Conservation (phyloP, 1,139 yeast genomes). For the Pichia inconspicua region DNA sequence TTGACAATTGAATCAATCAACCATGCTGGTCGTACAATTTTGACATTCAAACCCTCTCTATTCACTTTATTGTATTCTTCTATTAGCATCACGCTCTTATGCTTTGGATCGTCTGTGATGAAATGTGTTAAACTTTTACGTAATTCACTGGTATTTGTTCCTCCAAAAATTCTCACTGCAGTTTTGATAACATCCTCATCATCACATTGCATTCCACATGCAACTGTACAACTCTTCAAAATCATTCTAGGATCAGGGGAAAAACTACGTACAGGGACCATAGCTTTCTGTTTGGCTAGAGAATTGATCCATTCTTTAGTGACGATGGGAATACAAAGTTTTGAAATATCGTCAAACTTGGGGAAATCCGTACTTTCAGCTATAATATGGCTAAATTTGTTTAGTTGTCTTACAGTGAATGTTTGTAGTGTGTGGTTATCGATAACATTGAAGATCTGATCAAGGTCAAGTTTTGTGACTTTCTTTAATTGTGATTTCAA, state of each 20-base stretch:
- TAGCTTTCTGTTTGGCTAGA: slow-evolving; percentile 37
- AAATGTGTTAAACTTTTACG: slow-evolving; percentile 74
- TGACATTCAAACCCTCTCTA: slow-evolving; percentile 34
- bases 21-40: slow-evolving; percentile 73
- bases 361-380: slow-evolving; percentile 48
- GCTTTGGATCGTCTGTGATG: slow-evolving; percentile 47
- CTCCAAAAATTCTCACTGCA: slow-evolving; percentile 69
- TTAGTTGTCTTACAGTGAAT: slow-evolving; percentile 17
- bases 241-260: slow-evolving; percentile 67
- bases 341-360: slow-evolving; percentile 41
- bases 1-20: slow-evolving; percentile 51
- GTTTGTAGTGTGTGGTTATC: slow-evolving; percentile 13
- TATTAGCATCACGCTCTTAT: slow-evolving; percentile 35
- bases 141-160: slow-evolving; percentile 55
- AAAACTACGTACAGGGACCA: slow-evolving; percentile 44
- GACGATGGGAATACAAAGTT: slow-evolving; percentile 62
- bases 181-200: slow-evolving; percentile 44
- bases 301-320: slow-evolving; percentile 56
- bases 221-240: slow-evolving; percentile 50
- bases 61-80: slow-evolving; percentile 31
- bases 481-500: neutral
- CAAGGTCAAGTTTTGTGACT: neutral
- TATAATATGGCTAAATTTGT: slow-evolving; percentile 45
- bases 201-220: slow-evolving; percentile 50
- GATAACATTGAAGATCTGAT: slow-evolving; percentile 5